phyloP scores from a whole-genome alignment of 495 filamentous ascomycete species.

The Hypoxylon subgilvum region DNA sequence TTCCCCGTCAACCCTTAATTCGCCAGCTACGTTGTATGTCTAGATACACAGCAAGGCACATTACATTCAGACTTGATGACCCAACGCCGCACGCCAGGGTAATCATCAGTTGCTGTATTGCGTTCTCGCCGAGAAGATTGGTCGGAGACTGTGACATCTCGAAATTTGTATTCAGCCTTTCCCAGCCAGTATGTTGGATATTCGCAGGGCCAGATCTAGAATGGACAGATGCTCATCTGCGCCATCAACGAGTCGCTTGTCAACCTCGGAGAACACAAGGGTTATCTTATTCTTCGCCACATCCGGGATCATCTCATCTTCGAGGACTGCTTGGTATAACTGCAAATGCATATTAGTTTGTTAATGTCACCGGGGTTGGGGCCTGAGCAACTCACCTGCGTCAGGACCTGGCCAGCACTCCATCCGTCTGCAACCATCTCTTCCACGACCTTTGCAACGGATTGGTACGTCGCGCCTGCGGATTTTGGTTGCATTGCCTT shows the following conservation, averaged over 20 bases:
- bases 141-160: not conserved
- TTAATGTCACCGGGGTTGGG: not conserved
- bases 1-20: too few species aligned
- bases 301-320: constrained; percentile 81
- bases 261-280: constrained; percentile 85
- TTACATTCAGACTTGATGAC: constrained; percentile 16
- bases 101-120: constrained; percentile 7
- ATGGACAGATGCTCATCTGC: constrained; percentile 93
- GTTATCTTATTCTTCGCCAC: constrained; percentile 90
- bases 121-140: not conserved
- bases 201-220: constrained; percentile 79
- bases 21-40: not conserved
- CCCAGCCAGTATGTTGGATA: constrained; percentile 73
- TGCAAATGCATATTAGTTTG: constrained; percentile 46
- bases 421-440: constrained; percentile 96
- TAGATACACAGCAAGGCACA: not conserved
- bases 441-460: constrained; percentile 76
- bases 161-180: constrained; percentile 27
- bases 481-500: constrained; percentile 78
- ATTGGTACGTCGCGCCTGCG: constrained; percentile 69
- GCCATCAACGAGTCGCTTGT: constrained; percentile 96
- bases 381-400: constrained; percentile 63
- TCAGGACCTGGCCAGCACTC: constrained; percentile 89
- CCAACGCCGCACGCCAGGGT: constrained; percentile 25
- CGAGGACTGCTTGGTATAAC: constrained; percentile 83